Conservation (phyloP, 2,329 filamentous ascomycete species). For the Tolypocladium tundrense region DNA sequence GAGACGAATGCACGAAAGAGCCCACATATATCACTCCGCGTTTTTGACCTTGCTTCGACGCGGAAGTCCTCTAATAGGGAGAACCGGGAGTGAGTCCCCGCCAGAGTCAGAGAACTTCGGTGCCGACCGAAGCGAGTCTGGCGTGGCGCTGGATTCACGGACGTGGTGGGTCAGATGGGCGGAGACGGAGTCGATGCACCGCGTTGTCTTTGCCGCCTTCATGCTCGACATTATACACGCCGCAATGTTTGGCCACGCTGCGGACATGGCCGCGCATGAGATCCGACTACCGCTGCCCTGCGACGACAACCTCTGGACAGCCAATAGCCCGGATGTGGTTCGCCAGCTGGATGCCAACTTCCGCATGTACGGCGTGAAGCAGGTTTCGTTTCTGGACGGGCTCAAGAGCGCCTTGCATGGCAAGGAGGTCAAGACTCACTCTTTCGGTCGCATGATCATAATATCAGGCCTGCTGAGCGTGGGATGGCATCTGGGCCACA, state of each 20-base stretch:
- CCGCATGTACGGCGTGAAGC: constrained; percentile 68
- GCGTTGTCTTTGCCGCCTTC: constrained; percentile 82
- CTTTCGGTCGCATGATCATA: constrained; percentile 80
- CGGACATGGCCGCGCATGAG: constrained; percentile 85
- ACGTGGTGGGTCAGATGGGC: constrained; percentile 82
- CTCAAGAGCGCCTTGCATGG: constrained; percentile 76
- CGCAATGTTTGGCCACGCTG: constrained; percentile 84
- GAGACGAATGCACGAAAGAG: constrained; percentile 70
- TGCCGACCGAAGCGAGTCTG: constrained; percentile 26
- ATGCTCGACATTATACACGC: constrained; percentile 84
- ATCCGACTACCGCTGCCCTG: constrained; percentile 78
- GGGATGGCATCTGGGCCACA: constrained; percentile 82
- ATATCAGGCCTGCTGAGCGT: constrained; percentile 87
- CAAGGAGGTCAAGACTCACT: constrained; percentile 71
- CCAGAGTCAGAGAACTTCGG: constrained; percentile 35
- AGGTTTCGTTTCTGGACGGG: constrained; percentile 72
- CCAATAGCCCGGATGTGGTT: constrained; percentile 66
- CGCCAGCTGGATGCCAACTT: constrained; percentile 67
- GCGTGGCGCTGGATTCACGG: constrained; percentile 26
- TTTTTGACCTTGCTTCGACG: constrained; percentile 76
- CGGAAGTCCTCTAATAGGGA: constrained; percentile 75
- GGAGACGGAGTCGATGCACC: constrained; percentile 74
- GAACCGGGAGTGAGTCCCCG: constrained; percentile 68
- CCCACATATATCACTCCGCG: constrained; percentile 82
- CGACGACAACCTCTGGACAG: constrained; percentile 79